A percentile compares a stretch with the other conserved stretches of the same genome.
These are phyloP conservation scores for Penicillium occitanis DNA, from an alignment of 2,329 filamentous ascomycete genomes.

Conservation along the genomic window DNA sequence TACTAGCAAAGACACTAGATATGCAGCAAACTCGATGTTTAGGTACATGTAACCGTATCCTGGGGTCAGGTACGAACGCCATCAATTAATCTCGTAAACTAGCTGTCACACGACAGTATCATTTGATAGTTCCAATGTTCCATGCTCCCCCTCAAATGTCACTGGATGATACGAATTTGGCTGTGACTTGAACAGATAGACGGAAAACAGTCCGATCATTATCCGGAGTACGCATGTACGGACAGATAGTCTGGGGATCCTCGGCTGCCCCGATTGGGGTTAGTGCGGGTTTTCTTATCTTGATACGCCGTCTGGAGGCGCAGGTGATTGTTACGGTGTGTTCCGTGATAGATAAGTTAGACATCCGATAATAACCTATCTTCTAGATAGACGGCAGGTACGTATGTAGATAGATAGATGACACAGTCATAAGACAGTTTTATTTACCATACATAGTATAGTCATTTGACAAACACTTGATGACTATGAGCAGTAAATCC, in stretches of 20 bases:
- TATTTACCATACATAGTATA: not conserved
- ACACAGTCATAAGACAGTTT: not conserved
- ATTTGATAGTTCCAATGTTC: not conserved
- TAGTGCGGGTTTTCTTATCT: not conserved
- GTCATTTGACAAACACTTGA: not conserved
- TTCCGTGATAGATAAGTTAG: not conserved
- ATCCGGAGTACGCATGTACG: not conserved
- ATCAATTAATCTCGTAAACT: not conserved
- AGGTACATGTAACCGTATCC: conserved; percentile 10
- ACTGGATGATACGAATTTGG: not conserved
- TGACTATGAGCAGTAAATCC: not conserved
- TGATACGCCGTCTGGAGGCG: not conserved
- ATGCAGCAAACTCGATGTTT: conserved; percentile 1
- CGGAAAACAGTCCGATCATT: not conserved
- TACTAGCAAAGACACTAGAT: not conserved
- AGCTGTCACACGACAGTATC: conserved; percentile 14
- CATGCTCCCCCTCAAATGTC: not conserved
- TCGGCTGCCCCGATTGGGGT: not conserved
- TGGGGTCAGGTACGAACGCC: conserved; percentile 18
- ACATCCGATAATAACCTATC: not conserved
- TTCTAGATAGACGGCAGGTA: not conserved
- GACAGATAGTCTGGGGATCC: not conserved
- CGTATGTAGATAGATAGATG: not conserved
- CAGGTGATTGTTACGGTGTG: conserved; percentile 3
- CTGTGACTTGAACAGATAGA: not conserved